Percentiles rank a stretch among this genome's conserved stretches.
These are phyloP conservation scores for Cryphonectria naterciae DNA, from an alignment of 2,329 filamentous ascomycete genomes.

Conservation along the genomic window DNA sequence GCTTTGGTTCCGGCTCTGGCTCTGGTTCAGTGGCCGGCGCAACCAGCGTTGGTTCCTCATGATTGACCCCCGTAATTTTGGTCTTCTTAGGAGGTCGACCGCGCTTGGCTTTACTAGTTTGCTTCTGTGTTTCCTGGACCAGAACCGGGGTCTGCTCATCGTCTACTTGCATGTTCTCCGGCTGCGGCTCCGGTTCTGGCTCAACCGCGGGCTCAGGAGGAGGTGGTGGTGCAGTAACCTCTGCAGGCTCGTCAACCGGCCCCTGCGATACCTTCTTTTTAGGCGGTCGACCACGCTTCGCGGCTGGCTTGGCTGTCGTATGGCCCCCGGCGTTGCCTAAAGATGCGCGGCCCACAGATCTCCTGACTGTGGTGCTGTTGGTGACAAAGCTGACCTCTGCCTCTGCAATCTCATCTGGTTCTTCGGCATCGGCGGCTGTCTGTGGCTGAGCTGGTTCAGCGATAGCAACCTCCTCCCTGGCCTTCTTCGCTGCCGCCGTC, in stretches of 20 bases:
- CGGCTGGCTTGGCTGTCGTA: constrained; percentile 19
- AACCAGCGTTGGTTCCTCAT: constrained; percentile 4
- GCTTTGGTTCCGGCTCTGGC: not conserved
- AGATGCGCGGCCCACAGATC: constrained; percentile 31
- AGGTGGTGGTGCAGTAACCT: not conserved
- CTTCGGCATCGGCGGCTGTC: constrained; percentile 28
- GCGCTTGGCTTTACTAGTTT: constrained; percentile 35
- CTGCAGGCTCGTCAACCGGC: not conserved
- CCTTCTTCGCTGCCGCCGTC: constrained; percentile 47
- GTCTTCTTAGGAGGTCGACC: constrained; percentile 40
- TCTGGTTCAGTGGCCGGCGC: not conserved
- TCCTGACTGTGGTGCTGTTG: constrained; percentile 48
- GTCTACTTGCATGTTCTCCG: constrained; percentile 31
- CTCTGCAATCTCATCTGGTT: constrained; percentile 38
- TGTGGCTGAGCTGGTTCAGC: constrained; percentile 33
- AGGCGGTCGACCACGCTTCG: constrained; percentile 25
- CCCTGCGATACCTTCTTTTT: constrained; percentile 30
- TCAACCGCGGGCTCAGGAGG: constrained; percentile 3
- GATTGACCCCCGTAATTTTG: constrained; percentile 22
- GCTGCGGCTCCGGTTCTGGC: constrained; percentile 30
- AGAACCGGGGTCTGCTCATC: constrained; percentile 29
- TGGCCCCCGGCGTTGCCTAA: constrained; percentile 16
- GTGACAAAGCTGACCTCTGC: constrained; percentile 47
- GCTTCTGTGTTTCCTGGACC: constrained; percentile 30
- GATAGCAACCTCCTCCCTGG: constrained; percentile 38